These are phyloP conservation scores for Tulasnella sp. DNA, from an alignment of 768 basidiomycete species.

Conservation along the genomic window DNA sequence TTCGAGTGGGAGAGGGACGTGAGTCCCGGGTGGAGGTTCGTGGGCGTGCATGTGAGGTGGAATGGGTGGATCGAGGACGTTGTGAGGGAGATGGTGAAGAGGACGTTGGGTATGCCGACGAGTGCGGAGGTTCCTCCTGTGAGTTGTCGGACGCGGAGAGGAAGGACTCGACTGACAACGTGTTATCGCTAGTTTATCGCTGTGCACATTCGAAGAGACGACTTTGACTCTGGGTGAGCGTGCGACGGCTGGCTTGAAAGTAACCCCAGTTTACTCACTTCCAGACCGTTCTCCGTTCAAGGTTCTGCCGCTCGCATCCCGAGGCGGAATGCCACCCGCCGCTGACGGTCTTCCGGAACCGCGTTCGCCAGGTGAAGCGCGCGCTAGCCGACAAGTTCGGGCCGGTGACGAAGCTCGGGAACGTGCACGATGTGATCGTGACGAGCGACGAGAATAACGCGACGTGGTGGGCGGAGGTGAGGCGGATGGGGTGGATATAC, in stretches of 20 bases:
- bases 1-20: conserved; percentile 20
- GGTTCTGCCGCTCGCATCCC: neutral
- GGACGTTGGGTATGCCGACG: conserved; percentile 9
- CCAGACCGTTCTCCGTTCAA: neutral
- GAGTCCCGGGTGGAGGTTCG: conserved; percentile 17
- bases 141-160: neutral
- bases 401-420: neutral
- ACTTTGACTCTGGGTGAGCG: conserved; percentile 2
- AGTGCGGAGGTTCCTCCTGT: conserved; percentile 10
- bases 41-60: conserved; percentile 18
- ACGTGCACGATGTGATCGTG: conserved; percentile 6
- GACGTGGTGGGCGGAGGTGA: conserved; percentile 10
- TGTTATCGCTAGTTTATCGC: conserved; percentile 10
- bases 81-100: conserved; percentile 17
- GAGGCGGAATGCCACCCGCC: neutral
- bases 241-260: neutral
- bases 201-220: conserved; percentile 14
- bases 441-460: conserved; percentile 14
- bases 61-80: conserved; percentile 10
- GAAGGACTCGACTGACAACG: neutral
- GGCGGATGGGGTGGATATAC: conserved; percentile 1
- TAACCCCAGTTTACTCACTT: neutral
- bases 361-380: conserved; percentile 1
- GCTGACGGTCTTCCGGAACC: neutral
- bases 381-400: neutral